Evolutionary conservation across 257 asterid genomes (phyloP).

Genomic region (Coffea eugenioides): DNA sequence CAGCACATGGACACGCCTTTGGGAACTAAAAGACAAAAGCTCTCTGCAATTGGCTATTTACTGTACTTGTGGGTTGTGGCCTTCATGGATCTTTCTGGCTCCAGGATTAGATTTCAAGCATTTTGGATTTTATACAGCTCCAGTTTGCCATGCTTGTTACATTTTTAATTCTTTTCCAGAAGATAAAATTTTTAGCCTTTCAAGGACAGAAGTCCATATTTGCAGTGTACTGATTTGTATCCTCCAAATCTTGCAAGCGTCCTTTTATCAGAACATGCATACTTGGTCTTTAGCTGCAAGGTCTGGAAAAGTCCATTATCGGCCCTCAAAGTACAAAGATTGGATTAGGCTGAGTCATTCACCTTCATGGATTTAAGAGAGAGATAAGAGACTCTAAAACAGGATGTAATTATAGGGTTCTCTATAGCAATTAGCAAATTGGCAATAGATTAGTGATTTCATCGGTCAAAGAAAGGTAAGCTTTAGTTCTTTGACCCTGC

Average conservation of each 20-base stretch:
- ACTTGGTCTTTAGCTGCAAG: not conserved
- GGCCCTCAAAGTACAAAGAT: no score
- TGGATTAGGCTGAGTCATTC: not conserved
- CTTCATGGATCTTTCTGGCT: conserved; percentile 11
- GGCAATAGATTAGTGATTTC: not conserved
- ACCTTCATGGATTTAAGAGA: no score
- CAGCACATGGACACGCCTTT: conserved; percentile 58
- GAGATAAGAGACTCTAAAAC: no score
- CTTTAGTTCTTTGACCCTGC: conserved; percentile 29
- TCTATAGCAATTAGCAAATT: conserved; percentile 7
- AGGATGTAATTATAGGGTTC: not conserved
- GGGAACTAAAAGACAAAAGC: conserved; percentile 48
- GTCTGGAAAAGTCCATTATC: not conserved
- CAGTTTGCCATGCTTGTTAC: conserved; percentile 5
- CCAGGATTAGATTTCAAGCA: not conserved
- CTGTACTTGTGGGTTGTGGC: not conserved
- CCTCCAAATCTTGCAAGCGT: conserved; percentile 5
- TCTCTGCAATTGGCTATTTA: conserved; percentile 18
- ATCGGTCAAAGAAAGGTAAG: conserved; percentile 36
- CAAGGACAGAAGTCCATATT: conserved; percentile 11
- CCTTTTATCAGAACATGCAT: not conserved
- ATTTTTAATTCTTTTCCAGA: conserved; percentile 4
- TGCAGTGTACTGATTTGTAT: conserved; percentile 1
- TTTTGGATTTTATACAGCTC: conserved; percentile 1
- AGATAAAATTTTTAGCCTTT: not conserved